Evolutionary conservation across 768 basidiomycete genomes (phyloP), one percentile per base, ranked within the genome.

Genomic region (Leccinum aurantiacum): DNA sequence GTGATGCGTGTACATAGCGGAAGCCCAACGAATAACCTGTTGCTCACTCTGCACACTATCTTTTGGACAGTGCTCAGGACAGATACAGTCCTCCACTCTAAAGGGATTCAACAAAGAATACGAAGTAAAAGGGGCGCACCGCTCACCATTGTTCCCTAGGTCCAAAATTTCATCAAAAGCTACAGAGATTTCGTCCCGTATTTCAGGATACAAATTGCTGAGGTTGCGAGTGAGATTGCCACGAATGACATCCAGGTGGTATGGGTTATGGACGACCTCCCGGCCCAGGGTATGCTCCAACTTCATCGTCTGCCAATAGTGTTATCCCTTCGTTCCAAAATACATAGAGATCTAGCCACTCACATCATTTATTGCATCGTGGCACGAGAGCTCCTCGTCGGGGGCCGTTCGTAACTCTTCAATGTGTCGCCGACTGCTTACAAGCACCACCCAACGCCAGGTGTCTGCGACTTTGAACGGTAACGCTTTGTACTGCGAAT

Each of bases 321-420:
- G n/a, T 35, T 13, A 44, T 6, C 1, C 22, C 15, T 13, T n/a
- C 8, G 7, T 31, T 19, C 37, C 11, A 7, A 14, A 19, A 73
- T 7, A 14, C 13, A 35, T 14, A 35, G 35, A 35, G 13, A 35
- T 35, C 35, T 35, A 33, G 31, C 31, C 31, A 35, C 13, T 35
- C 35, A 35, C 35, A 24, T 15, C 24, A 27, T 60, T 65, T 10
- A 61, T 55, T 2, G 75, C 73, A 19, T 69, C 74, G 0, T 51
- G n/a, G 33, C 78, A 66, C 4, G 79, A 80, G 29, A 83, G 66
- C 6, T 62, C 61, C 33, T 76, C 75, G n/a, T 78, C 77, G 0
- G 79, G 71, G 10, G 78, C 77, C 53, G 73, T 79, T 9, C 73
- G 67, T 15, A 82, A 25, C 14, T 49, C 48, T 15, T 49, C 48